These are phyloP conservation scores for Acacia confusa DNA, from an alignment of 306 rosid genomes.

Conservation along the genomic window DNA sequence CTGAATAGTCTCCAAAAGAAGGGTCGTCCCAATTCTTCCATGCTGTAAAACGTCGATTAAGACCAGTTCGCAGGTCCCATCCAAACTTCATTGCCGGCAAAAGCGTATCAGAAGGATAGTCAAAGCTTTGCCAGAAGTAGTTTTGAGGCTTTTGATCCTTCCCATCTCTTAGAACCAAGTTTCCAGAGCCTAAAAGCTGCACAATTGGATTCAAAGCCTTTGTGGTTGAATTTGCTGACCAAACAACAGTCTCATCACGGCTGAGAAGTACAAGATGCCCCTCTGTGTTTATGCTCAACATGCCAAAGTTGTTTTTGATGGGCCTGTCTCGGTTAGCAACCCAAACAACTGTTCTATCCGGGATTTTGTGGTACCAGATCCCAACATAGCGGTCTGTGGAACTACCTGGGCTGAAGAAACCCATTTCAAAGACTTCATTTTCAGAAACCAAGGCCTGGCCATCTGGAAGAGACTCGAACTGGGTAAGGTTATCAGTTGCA, in stretches of 20 bases:
- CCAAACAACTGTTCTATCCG: conserved; percentile 43
- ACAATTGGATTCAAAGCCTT: neutral
- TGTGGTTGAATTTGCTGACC: conserved; percentile 27
- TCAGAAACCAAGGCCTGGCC: neutral
- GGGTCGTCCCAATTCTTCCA: conserved; percentile 38
- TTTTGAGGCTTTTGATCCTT: conserved; percentile 10
- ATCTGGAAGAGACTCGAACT: neutral
- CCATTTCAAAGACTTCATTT: conserved; percentile 7
- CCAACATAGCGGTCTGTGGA: conserved; percentile 43
- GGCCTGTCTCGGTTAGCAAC: conserved; percentile 53
- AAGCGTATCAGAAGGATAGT: conserved; percentile 26
- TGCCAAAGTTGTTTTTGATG: conserved; percentile 33
- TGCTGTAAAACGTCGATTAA: neutral
- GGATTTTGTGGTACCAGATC: conserved; percentile 50
- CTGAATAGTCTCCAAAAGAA: conserved; percentile 17
- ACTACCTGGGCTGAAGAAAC: neutral
- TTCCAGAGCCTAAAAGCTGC: conserved; percentile 42
- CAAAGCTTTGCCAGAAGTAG: conserved; percentile 45
- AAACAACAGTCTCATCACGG: conserved; percentile 27
- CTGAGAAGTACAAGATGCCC: conserved; percentile 28
- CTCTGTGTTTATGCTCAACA: conserved; percentile 24
- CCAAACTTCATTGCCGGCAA: conserved; percentile 42
- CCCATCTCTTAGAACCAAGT: conserved; percentile 36
- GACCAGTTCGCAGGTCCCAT: conserved; percentile 25
- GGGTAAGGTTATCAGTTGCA: neutral